Conservation (phyloP, 2,329 filamentous ascomycete genomes). For the Ampelomyces quisqualis region DNA sequence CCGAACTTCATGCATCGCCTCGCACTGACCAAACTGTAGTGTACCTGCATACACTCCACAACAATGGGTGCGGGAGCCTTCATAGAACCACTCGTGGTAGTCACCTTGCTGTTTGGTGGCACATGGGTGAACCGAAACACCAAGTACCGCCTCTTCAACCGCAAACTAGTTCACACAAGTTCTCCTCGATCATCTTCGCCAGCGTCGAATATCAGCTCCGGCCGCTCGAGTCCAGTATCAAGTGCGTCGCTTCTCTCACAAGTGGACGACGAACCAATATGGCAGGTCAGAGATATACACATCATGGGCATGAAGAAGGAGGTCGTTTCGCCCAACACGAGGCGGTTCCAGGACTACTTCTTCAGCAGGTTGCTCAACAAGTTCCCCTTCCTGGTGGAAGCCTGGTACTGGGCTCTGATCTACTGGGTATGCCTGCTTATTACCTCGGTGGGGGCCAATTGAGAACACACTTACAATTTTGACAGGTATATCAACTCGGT, state of each 20-base stretch:
- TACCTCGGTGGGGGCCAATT: not conserved
- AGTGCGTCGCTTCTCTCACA: constrained; percentile 47
- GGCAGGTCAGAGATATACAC: constrained; percentile 53
- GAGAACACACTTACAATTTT: not conserved
- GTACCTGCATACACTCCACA: constrained; percentile 5
- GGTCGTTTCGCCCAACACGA: constrained; percentile 63
- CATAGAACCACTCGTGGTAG: constrained; percentile 62
- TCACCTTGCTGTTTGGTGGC: constrained; percentile 61
- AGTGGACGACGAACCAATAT: constrained; percentile 47
- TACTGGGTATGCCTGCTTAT: constrained; percentile 65
- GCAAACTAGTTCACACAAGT: constrained; percentile 19
- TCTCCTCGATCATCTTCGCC: constrained; percentile 43
- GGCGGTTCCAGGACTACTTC: constrained; percentile 59
- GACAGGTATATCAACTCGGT: constrained; percentile 70
- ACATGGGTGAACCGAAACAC: constrained; percentile 62
- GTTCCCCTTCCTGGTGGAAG: constrained; percentile 72
- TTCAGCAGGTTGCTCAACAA: constrained; percentile 65
- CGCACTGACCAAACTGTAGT: not conserved
- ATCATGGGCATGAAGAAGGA: constrained; percentile 50
- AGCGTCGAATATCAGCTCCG: constrained; percentile 44
- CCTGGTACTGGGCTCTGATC: constrained; percentile 75
- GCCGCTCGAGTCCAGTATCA: constrained; percentile 42
- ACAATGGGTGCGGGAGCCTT: constrained; percentile 59
- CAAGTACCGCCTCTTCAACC: constrained; percentile 40
- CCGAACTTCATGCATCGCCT: not conserved